phyloP scores from a whole-genome alignment of 345 rosid genomes.

The Brassica nigra region DNA sequence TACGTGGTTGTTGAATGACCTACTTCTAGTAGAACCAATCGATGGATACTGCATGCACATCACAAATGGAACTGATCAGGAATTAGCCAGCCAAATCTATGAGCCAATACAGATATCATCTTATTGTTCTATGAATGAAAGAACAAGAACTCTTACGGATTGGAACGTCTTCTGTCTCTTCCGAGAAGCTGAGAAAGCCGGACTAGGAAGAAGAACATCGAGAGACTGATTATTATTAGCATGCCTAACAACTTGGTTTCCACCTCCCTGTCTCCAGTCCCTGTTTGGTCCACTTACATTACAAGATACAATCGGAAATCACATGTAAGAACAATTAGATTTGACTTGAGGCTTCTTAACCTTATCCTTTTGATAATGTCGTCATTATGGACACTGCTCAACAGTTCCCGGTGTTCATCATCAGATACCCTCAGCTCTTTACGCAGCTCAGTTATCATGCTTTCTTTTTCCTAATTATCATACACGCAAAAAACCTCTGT shows the following conservation, averaged over 20 bases:
- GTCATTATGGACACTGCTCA: constrained; percentile 72
- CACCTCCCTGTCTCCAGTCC: constrained; percentile 73
- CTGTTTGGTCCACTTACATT: constrained; percentile 41
- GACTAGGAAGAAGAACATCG: constrained; percentile 64
- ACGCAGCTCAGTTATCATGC: constrained; percentile 86
- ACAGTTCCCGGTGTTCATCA: constrained; percentile 87
- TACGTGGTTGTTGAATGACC: constrained; percentile 51
- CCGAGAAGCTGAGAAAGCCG: constrained; percentile 71
- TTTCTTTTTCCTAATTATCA: constrained; percentile 71
- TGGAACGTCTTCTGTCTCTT: constrained; percentile 85
- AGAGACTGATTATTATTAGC: constrained; percentile 40
- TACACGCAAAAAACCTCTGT: background rate
- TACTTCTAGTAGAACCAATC: constrained; percentile 51
- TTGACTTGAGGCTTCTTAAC: constrained; percentile 30
- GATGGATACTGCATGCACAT: constrained; percentile 57
- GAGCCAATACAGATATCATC: background rate
- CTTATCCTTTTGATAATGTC: constrained; percentile 74
- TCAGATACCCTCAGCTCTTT: constrained; percentile 91
- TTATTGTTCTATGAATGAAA: too few relatives aligned
- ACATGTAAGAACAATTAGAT: background rate
- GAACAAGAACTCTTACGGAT: constrained; percentile 46
- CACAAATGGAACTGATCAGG: background rate
- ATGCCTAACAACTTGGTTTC: constrained; percentile 43
- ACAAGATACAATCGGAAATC: background rate
- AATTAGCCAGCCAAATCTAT: constrained; percentile 5